Percentiles rank a stretch among this genome's conserved stretches.
Evolutionary conservation across 2,329 filamentous ascomycete species (phyloP).

Genomic region (Massarina eburnea): DNA sequence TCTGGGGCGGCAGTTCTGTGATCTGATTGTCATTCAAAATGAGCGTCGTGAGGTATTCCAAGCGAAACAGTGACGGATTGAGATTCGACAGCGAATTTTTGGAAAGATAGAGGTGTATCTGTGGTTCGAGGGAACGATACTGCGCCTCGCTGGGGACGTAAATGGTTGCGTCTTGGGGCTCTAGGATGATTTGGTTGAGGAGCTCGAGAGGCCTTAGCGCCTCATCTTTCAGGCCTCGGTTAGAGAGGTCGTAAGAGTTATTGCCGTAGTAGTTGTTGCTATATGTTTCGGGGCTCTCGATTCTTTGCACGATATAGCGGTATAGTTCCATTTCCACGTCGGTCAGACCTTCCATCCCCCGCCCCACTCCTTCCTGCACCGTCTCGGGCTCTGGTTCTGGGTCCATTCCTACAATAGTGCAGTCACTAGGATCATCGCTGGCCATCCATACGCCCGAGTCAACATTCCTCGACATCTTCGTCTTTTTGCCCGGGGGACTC

Average conservation of each 20-base stretch:
- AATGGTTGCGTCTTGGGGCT: slow-evolving; percentile 22
- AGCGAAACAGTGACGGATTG: slow-evolving; percentile 25
- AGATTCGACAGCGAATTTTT: slow-evolving; percentile 24
- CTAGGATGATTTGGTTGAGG: slow-evolving; percentile 29
- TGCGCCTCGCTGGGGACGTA: slow-evolving; percentile 29
- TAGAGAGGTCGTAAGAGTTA: neutral
- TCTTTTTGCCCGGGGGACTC: slow-evolving; percentile 25
- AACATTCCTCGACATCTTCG: slow-evolving; percentile 31
- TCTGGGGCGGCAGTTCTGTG: slow-evolving; percentile 28
- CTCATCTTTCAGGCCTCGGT: slow-evolving; percentile 11
- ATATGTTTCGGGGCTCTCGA: neutral
- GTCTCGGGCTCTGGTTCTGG: neutral
- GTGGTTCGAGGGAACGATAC: slow-evolving; percentile 34
- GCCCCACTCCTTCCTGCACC: neutral
- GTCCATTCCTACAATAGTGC: neutral
- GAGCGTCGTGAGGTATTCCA: slow-evolving; percentile 29
- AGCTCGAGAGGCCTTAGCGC: slow-evolving; percentile 14
- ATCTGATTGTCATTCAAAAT: slow-evolving; percentile 27
- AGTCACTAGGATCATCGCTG: slow-evolving; percentile 31
- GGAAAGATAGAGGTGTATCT: slow-evolving; percentile 24
- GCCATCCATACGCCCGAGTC: slow-evolving; percentile 37
- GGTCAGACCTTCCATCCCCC: slow-evolving; percentile 7
- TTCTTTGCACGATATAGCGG: neutral
- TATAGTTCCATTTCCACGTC: neutral
- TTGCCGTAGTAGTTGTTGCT: no score